A percentile compares a stretch with the other conserved stretches of the same genome.
Evolutionary conservation across 2,329 filamentous ascomycete species (phyloP).

Genomic region (Sporothrix schenckii): DNA sequence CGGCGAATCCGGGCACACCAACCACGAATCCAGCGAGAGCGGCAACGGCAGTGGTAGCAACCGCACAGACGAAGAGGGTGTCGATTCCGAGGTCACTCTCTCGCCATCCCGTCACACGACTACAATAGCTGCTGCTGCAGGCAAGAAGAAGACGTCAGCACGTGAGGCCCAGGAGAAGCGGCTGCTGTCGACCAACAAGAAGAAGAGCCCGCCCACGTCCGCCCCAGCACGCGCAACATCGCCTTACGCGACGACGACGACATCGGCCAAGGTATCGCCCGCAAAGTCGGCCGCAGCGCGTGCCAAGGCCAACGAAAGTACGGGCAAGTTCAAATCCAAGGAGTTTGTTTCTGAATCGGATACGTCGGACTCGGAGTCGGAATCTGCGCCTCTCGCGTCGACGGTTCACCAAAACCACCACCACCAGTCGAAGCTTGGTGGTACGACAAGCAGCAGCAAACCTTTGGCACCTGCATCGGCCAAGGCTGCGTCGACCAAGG

Average conservation of each 20-base stretch:
- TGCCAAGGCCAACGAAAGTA: constrained; percentile 45
- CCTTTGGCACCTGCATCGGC: constrained; percentile 29
- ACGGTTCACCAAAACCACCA: constrained; percentile 37
- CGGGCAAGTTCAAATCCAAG: constrained; percentile 54
- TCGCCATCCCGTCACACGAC: constrained; percentile 46
- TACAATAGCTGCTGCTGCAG: background rate
- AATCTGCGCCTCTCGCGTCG: constrained; percentile 40
- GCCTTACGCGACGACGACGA: background rate
- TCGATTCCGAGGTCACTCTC: constrained; percentile 27
- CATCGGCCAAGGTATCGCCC: constrained; percentile 43
- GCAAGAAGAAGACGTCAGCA: constrained; percentile 56
- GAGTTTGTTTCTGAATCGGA: constrained; percentile 61
- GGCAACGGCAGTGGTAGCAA: constrained; percentile 29
- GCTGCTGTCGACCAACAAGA: constrained; percentile 50
- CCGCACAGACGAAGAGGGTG: constrained; percentile 40
- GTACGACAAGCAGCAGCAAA: constrained; percentile 22
- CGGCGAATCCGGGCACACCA: constrained; percentile 44
- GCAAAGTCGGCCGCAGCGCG: constrained; percentile 50
- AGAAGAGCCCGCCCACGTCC: constrained; percentile 42
- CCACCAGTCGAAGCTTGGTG: constrained; percentile 20
- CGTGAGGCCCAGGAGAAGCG: constrained; percentile 61
- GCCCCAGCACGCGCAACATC: constrained; percentile 24
- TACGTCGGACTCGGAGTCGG: constrained; percentile 54
- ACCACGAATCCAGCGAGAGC: constrained; percentile 47
- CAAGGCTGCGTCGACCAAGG: constrained; percentile 33